A percentile compares a stretch with the other conserved stretches of the same genome.
Evolutionary conservation across 176 grass and related monocot genomes (phyloP).

Genomic region (Carex pumila): DNA sequence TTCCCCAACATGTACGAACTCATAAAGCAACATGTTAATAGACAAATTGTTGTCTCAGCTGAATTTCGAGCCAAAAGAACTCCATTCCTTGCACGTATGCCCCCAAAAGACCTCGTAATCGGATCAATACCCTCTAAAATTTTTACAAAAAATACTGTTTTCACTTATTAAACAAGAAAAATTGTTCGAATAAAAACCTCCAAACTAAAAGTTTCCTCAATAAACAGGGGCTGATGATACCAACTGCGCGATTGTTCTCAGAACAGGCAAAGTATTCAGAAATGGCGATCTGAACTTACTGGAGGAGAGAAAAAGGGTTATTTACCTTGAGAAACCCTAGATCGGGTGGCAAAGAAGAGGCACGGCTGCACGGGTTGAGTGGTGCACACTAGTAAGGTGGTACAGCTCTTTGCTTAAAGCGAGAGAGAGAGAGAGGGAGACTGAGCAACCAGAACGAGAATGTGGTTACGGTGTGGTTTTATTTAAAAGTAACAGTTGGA

Average conservation of each 20-base stretch:
- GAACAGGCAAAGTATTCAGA: neutral
- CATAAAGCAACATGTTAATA: neutral
- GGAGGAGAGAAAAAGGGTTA: neutral
- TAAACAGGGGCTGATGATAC: neutral
- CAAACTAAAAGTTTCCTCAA: neutral
- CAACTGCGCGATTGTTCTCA: neutral
- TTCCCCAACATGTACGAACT: neutral
- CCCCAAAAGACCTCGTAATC: neutral
- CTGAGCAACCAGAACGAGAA: slow-evolving; percentile 15
- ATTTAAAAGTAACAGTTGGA: neutral
- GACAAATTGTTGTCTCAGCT: neutral
- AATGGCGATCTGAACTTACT: neutral
- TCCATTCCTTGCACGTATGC: no score
- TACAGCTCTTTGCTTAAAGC: slow-evolving; percentile 23
- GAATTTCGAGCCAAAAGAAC: neutral
- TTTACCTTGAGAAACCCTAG: slow-evolving; percentile 21
- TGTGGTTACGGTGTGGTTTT: slow-evolving; percentile 7
- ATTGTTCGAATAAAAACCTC: neutral
- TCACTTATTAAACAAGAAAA: neutral
- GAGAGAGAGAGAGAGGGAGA: neutral
- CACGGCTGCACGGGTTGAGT: neutral
- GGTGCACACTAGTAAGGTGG: neutral
- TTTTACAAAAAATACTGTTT: neutral
- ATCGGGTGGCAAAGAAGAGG: neutral
- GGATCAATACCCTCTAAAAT: neutral